These are phyloP conservation scores for Trametes cubensis DNA, from an alignment of 768 basidiomycete species.

Conservation along the genomic window DNA sequence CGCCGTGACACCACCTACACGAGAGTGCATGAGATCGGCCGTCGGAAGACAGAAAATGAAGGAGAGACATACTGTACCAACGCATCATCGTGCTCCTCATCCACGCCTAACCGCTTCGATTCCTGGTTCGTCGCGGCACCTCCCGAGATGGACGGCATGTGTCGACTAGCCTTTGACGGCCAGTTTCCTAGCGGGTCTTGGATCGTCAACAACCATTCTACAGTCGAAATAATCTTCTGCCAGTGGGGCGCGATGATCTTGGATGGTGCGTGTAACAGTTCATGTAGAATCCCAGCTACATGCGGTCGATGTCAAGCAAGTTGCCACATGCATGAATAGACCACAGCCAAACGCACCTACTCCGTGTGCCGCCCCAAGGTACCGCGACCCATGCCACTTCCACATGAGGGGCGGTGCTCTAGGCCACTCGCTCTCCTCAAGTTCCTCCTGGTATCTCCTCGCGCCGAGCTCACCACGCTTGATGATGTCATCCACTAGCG, in stretches of 20 bases:
- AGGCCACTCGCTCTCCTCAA: conserved; percentile 24
- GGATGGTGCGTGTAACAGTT: conserved; percentile 48
- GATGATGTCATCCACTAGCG: conserved; percentile 50
- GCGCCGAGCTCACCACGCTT: conserved; percentile 46
- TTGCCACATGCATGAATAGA: too few species aligned
- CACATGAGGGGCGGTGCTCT: conserved; percentile 54
- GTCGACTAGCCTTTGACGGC: conserved; percentile 44
- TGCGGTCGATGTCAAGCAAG: too few species aligned
- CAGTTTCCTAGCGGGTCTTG: conserved; percentile 56
- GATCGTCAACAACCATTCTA: conserved; percentile 49
- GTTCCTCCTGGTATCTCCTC: conserved; percentile 35
- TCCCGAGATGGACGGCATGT: conserved; percentile 16
- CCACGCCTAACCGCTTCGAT: conserved; percentile 11
- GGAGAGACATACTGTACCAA: conserved; percentile 50
- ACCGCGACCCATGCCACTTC: conserved; percentile 59
- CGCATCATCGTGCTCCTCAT: conserved; percentile 35
- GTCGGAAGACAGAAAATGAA: neutral
- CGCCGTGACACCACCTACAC: conserved; percentile 62
- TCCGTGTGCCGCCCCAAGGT: conserved; percentile 63
- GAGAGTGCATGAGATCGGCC: neutral
- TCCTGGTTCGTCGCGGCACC: conserved; percentile 11
- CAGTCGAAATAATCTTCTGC: conserved; percentile 44
- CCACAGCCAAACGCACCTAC: conserved; percentile 43
- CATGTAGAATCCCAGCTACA: conserved; percentile 56
- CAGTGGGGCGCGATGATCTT: conserved; percentile 42